Base-by-base conservation (phyloP, 2,329 filamentous ascomycete species). In the Dactylonectria estremocensis region DNA sequence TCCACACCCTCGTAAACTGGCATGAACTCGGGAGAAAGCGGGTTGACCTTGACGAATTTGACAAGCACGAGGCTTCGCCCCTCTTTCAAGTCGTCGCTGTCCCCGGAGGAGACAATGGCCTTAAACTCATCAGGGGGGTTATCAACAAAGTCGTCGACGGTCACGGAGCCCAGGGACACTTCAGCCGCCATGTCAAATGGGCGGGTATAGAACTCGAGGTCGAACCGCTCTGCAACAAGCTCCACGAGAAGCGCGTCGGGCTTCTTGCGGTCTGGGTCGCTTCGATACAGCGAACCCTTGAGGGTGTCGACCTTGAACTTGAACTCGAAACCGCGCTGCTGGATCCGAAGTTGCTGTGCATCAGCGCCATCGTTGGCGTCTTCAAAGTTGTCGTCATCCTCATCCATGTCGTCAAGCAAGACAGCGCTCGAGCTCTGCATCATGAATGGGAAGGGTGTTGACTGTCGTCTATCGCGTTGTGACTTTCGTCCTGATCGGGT, bases 291-390 rank as follows among this genome's bases (percentile, higher is more conserved):
- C 1, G 96, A 98, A 2, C 96, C 96, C 80, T 97, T 95, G 52
- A 99, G 87, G 68, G 93, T 94, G 76, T 97, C 96, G 40, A 99
- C 96, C 9, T 94, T 95, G 80, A 99, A 99, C 72, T 95, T 97
- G 83, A 99, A 94, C 79, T 99, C 95, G 73, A 99, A 98, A 70
- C 92, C 95, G 50, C 93, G 92, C 75, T 98, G 95, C 75, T 97
- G 93, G 53, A 96, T 85, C 76, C 93, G 93, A 28, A 93, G 84
- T 40, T 90, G 86, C 53, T 90, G 84, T 16, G 84, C 85, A 8
- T 82, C 81, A 40, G 81, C 84, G 8, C 87, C 88, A 65, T 92
- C 88, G 20, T 86, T 83, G 3, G 91, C 88, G 68, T 95, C 90
- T 75, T 93, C 88, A 66, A 92, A 93, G 35, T 86, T 83, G 37